Evolutionary conservation across 768 basidiomycete species (phyloP), one percentile per base, ranked within the genome.

Genomic region (Candolleomyces efflorescens): DNA sequence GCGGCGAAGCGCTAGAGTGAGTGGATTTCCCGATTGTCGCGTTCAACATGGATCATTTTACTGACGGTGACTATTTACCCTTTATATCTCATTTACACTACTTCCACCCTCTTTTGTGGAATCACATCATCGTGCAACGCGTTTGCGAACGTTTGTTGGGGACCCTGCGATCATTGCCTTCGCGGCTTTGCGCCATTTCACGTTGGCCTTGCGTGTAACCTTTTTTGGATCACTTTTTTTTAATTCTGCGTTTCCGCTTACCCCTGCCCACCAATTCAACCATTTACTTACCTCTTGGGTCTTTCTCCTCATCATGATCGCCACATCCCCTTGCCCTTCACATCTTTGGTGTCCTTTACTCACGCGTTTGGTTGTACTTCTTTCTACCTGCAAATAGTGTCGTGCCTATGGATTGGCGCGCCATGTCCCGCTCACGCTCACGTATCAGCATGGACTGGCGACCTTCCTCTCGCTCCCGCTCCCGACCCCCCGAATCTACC

Each of bases 361-460:
- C 50, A 32, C 50, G 49, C 26, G 26, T 49, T 11, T 20, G 38
- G 23, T 22, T 57, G 56, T 57, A 38, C 61, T 60, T 61, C 58
- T 62, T 64, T 66, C 69, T 59, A 59, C 54, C 58, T 26, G 39
- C 45, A 58, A 39, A 43, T 38, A 86, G 86, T 59, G 75, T 77
- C 54, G 80, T 82, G 46, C 74, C 85, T 24, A 97, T 97, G 94
- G 94, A 96, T 67, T 97, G 94, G 94, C 81, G 93, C 50, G 86
- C 90, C 32, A 85, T 93, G 69, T 94, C 92, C 71, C 82, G 94
- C 61, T 96, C 94, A 23, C 83, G 93, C 65, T 95, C 94, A 13
- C 84, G 94, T 22, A 87, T 88, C 64, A 87, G 90, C 20, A 93
- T 95, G 90, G 93, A 95, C 69, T 94, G 93, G 93, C 79, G 87